Percentiles rank a stretch among this genome's conserved stretches.
These are phyloP conservation scores for Eucalyptus dawsonii DNA, from an alignment of 345 rosid genomes.

Conservation along the genomic window DNA sequence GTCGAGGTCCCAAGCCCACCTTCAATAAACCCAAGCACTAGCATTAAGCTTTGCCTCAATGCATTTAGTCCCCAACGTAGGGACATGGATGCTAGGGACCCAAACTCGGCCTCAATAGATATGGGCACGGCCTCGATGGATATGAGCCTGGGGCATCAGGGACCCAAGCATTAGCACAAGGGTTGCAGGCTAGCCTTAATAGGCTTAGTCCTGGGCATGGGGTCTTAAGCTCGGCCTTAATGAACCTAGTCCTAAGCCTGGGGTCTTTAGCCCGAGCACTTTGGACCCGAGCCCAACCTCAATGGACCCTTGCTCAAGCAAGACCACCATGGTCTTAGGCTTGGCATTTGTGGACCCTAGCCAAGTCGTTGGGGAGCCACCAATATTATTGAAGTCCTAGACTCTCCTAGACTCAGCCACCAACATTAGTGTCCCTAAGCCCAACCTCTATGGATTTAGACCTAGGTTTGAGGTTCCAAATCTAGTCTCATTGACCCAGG, in stretches of 20 bases:
- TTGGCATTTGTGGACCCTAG: accelerated
- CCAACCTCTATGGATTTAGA: neutral
- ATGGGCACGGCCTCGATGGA: too few species aligned
- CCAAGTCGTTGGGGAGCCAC: neutral
- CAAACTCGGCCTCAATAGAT: accelerated
- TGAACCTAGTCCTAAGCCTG: accelerated
- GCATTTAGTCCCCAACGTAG: accelerated
- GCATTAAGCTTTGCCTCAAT: neutral
- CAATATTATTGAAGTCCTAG: too few species aligned
- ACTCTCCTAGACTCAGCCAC: accelerated
- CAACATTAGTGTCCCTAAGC: neutral
- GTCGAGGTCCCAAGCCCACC: accelerated
- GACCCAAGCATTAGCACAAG: neutral
- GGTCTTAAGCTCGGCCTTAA: neutral
- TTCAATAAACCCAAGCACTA: neutral
- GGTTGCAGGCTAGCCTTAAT: accelerated
- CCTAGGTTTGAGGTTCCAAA: accelerated
- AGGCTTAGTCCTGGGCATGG: accelerated
- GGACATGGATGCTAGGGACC: accelerated
- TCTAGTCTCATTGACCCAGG: accelerated
- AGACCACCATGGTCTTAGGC: accelerated
- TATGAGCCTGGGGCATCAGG: accelerated
- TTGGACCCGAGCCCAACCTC: accelerated
- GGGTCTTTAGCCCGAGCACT: accelerated
- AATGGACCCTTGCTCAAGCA: neutral